A percentile compares a stretch with the other conserved stretches of the same genome.
Conservation (phyloP, 371 early-diverging fungal genomes). For the Mortierella sp. region DNA sequence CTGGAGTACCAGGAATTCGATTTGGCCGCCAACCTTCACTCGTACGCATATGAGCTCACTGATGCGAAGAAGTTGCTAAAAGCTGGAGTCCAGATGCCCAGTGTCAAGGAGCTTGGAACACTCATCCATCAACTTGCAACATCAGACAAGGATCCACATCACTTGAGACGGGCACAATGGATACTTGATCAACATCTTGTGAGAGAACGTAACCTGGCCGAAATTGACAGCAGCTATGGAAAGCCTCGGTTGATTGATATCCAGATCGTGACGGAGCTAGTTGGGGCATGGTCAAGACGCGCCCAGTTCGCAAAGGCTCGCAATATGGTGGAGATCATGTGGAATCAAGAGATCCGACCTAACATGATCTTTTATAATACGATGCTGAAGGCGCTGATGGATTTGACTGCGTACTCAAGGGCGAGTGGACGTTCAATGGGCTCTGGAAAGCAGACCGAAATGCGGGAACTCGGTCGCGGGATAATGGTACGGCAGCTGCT, state of each 20-base stretch:
- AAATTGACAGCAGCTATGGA: background rate
- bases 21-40: conserved; percentile 29
- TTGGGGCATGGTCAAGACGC: conserved; percentile 41
- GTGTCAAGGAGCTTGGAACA: conserved; percentile 12
- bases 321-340: conserved; percentile 23
- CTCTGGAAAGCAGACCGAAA: conserved; percentile 16
- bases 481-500: conserved; percentile 39
- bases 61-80: background rate
- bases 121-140: conserved; percentile 23
- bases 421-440: conserved; percentile 21
- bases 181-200: conserved; percentile 35
- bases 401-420: conserved; percentile 26
- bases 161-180: conserved; percentile 40
- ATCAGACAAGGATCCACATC: conserved; percentile 11
- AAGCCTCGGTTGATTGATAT: conserved; percentile 13
- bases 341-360: conserved; percentile 23
- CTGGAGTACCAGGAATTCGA: conserved; percentile 31
- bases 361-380: conserved; percentile 55
- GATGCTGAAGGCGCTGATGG: conserved; percentile 34
- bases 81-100: background rate
- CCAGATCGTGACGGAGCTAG: conserved; percentile 23
- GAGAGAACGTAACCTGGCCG: background rate
- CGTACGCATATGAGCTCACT: conserved; percentile 9
- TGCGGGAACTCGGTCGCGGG: conserved; percentile 42
- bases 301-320: conserved; percentile 30